These are phyloP conservation scores for Fennellomyces sp. DNA, from an alignment of 371 early-diverging fungal species.

Conservation along the genomic window DNA sequence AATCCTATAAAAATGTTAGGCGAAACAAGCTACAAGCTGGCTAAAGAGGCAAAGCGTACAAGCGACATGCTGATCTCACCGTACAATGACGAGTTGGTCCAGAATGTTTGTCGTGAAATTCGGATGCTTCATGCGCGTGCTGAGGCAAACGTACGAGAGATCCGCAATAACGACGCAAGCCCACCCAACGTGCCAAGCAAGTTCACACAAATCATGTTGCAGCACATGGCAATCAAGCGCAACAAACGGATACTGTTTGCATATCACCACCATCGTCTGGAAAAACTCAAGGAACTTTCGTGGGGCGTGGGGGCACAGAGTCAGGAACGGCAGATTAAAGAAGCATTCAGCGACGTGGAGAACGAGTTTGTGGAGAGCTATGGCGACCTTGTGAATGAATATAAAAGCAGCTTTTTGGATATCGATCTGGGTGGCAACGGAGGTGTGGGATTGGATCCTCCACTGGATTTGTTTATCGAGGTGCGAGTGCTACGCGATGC, in stretches of 20 bases:
- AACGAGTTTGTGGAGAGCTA: conserved; percentile 67
- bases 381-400: conserved; percentile 59
- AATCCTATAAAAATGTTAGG: conserved; percentile 61
- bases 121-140: conserved; percentile 55
- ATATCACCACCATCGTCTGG: conserved; percentile 79
- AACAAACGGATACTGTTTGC: conserved; percentile 91
- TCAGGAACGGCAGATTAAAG: conserved; percentile 42
- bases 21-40: conserved; percentile 80
- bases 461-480: conserved; percentile 85
- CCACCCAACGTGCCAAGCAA: conserved; percentile 26
- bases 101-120: conserved; percentile 78
- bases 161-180: conserved; percentile 10
- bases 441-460: conserved; percentile 77
- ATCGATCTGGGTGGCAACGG: conserved; percentile 78
- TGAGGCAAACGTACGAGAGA: conserved; percentile 31
- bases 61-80: conserved; percentile 67
- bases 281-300: conserved; percentile 70
- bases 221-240: conserved; percentile 62
- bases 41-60: conserved; percentile 83
- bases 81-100: conserved; percentile 86
- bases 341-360: conserved; percentile 67
- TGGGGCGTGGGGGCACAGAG: conserved; percentile 72
- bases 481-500: conserved; percentile 87
- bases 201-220: conserved; percentile 50
- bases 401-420: conserved; percentile 68